Base-by-base conservation (phyloP, 2,329 filamentous ascomycete genomes). In the Pseudogymnoascus sp. region DNA sequence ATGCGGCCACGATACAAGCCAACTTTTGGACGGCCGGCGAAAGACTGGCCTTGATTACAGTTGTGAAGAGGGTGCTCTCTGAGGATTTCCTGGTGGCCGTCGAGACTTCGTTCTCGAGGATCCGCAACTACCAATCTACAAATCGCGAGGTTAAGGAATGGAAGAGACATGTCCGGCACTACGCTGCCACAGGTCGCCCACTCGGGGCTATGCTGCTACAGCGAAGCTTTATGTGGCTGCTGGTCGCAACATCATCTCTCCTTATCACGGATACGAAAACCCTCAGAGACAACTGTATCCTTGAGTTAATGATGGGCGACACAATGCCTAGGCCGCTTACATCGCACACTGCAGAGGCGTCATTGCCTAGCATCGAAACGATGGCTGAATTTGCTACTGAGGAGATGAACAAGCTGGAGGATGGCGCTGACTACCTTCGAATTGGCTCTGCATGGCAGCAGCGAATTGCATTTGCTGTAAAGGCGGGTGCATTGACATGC, bases 151-250 rank as follows among this genome's bases (percentile, higher is more conserved):
- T 90, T 19, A 89, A 87, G 70, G 90, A 96, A 68, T 99, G 95
- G 95, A 96, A 90, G 76, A 86, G 88, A 67, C 91, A 91, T 75
- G 78, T 91, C 63, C 89, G 88, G 50, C 89, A 93, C 65, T 99
- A 97, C 76, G 86, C 90, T 29, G 83, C 87, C 15, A 82, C 85
- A 64, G 90, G 90, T 9, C 85, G 91, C 19, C 93, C 96, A 0
- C 78, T 99, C 46, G 92, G 95, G 9, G 91, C 93, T 11, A 95
- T 97, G 88, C 82, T 97, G 5, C 77, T 99, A 21, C 92, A 96
- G 73, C 86, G 91, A 71, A 92, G 88, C 67, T 96, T 96, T 73
- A 91, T 96, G 82, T 88, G 86, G 75, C 83, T 97, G 33, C 81
- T 97, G 11, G 88, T 92, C 35, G 86, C 91, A 1, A 88, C 85